Percentiles rank a stretch among this genome's conserved stretches.
These are phyloP conservation scores for Forsythia viridissima DNA, from an alignment of 257 asterid genomes.

Conservation along the genomic window DNA sequence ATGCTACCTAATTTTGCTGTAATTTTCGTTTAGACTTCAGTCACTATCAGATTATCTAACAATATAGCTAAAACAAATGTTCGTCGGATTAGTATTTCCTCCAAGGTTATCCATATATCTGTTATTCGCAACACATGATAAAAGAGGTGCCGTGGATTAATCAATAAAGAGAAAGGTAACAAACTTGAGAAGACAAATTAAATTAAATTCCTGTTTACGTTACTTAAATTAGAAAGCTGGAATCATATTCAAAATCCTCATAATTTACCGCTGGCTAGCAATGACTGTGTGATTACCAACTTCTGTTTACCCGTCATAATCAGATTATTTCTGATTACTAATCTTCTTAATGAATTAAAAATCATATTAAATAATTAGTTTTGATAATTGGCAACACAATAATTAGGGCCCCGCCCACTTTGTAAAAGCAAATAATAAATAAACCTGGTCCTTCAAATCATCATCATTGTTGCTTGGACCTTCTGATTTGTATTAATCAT, in stretches of 20 bases:
- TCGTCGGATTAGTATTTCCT: too few species aligned
- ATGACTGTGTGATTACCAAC: constrained; percentile 9
- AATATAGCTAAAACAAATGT: too few species aligned
- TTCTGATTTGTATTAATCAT: background rate
- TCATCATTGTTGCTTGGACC: background rate
- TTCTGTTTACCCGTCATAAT: constrained; percentile 21
- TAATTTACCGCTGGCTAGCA: background rate
- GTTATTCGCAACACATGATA: too few species aligned
- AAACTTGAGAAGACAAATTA: too few species aligned
- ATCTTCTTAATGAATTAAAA: constrained; percentile 15
- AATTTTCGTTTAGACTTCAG: background rate
- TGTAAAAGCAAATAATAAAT: background rate
- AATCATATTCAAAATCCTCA: too few species aligned
- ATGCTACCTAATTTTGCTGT: constrained; percentile 8
- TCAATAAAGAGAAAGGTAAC: too few species aligned
- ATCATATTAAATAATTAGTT: constrained; percentile 22
- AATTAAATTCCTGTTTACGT: too few species aligned
- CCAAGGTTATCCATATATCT: too few species aligned
- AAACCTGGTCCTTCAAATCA: constrained; percentile 18
- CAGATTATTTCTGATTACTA: background rate
- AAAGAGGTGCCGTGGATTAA: too few species aligned
- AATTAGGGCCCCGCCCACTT: constrained; percentile 28
- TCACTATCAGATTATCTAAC: too few species aligned
- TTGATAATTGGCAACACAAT: constrained; percentile 20
- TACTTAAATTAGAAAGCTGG: too few species aligned